These are phyloP conservation scores for Elaeis oleifera DNA, from an alignment of 202 grass and related monocot genomes.

Conservation along the genomic window DNA sequence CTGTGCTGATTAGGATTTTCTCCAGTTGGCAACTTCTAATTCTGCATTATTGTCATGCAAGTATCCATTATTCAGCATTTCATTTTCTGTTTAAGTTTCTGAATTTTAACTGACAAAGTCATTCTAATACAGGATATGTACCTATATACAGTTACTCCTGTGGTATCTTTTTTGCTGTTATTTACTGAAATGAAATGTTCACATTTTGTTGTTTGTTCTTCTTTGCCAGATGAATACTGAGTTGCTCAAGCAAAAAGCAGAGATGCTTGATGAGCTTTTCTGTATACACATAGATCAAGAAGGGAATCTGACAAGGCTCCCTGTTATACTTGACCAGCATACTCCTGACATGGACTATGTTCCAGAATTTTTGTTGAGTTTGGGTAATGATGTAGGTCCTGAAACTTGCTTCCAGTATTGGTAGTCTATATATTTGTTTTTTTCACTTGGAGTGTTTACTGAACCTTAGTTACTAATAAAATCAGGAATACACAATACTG, in stretches of 20 bases:
- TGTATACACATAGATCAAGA: slow-evolving; percentile 74
- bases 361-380: slow-evolving; percentile 77
- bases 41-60: no score
- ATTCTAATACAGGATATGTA: no score
- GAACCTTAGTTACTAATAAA: no score
- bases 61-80: no score
- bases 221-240: slow-evolving; percentile 62
- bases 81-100: no score
- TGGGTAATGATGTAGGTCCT: slow-evolving; percentile 83
- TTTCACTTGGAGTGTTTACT: no score
- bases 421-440: no score
- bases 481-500: no score
- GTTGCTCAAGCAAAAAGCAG: slow-evolving; percentile 71
- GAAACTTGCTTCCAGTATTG: slow-evolving; percentile 5
- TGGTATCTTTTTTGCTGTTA: neutral
- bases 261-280: slow-evolving; percentile 87
- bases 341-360: slow-evolving; percentile 81
- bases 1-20: no score
- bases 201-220: neutral
- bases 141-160: no score
- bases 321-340: slow-evolving; percentile 93
- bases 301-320: slow-evolving; percentile 72
- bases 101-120: no score
- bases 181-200: slow-evolving; percentile 4
- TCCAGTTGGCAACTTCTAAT: no score